Base-by-base conservation (phyloP, 2,329 filamentous ascomycete species). In the Neonectria ditissima region DNA sequence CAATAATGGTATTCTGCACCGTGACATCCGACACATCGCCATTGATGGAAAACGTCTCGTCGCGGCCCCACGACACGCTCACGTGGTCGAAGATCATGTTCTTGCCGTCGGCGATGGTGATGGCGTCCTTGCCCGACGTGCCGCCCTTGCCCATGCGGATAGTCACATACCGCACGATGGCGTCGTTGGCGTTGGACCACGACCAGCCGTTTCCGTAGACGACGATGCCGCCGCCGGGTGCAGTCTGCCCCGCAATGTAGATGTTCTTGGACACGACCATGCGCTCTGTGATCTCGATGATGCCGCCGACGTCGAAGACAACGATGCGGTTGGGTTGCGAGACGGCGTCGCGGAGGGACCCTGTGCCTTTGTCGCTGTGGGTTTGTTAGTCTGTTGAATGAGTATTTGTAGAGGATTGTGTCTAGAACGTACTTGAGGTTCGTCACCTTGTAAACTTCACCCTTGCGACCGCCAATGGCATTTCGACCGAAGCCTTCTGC, bases 81-180 rank as follows among this genome's bases (percentile, higher is more conserved):
- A 86, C 75, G 65, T 87, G 86, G 70, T 87, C 85, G 66, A 87
- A 85, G 48, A 87, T 87, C 77, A 87, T 85, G 65, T 81, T 84
- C 32, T 75, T 74, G 8, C 84, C 84, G 9, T 84, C 80, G 5
- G 84, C 85, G 59, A 88, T 86, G 18, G 79, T 82, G 44, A 86
- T 79, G 2, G 79, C 85, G 62, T 86, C 84, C 69, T 88, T 87
- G 8, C 84, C 84, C 3, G 80, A 81, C n/a, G 76, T 77, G 5
- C 84, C 84, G 7, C 78, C 75, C 52, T 79, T 82, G 34, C 85
- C 85, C 83, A 86, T 86, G 26, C 84, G 81, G 57, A 87, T 82
- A 18, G 84, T 80, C 20, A 87, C 80, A 71, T 87, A 86, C n/a
- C 85, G 81, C 32, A 86, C 81, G 62, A 87, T 86, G 28, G 82